Evolutionary conservation across 768 basidiomycete species (phyloP), one percentile per base, ranked within the genome.

Genomic region (Trametes cubensis): DNA sequence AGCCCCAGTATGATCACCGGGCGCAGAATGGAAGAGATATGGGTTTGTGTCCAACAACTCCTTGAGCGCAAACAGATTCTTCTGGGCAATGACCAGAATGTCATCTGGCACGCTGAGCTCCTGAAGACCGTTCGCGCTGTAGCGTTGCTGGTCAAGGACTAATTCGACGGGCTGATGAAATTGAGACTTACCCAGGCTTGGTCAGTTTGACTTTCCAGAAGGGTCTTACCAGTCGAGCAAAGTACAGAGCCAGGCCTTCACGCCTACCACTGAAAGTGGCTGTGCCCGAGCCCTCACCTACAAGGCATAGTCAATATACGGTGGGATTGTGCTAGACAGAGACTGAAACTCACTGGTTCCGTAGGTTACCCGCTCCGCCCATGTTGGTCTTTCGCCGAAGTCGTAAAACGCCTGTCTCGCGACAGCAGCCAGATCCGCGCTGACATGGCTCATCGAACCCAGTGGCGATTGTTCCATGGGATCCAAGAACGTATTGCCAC

Each of bases 371-470:
- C 90, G 76, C 70, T 92, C 90, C 2, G 88, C 82, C 90, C 90
- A 92, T 62, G 87, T 88, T 8, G 90, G 90, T 40, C 90, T 81
- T 64, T 92, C 90, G 10, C 90, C 90, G 67, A 91, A 88, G 72
- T 93, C 91, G 70, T 92, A 92, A 70, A 92, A 92, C 0, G 87
- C 87, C 59, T 94, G 91, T 66, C 90, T 89, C n/a, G 90, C 90
- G 4, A 89, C 81, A 53, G 79, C 81, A 20, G 83, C 83, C 49
- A 90, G 78, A 51, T 92, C 89, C 3, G 87, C 78, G 66, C 77
- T 82, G 45, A 86, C 74, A 46, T 77, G 80, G 39, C 76, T 79
- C 55, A 89, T 77, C 3, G 75, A 80, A 21, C 83, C 77, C 14
- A 74, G 57, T 13, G 75, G 71, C 23, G 80, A 73, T 53, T 79